Conservation (phyloP, 1,284 basidiomycete species). For the Puccinia coronata region DNA sequence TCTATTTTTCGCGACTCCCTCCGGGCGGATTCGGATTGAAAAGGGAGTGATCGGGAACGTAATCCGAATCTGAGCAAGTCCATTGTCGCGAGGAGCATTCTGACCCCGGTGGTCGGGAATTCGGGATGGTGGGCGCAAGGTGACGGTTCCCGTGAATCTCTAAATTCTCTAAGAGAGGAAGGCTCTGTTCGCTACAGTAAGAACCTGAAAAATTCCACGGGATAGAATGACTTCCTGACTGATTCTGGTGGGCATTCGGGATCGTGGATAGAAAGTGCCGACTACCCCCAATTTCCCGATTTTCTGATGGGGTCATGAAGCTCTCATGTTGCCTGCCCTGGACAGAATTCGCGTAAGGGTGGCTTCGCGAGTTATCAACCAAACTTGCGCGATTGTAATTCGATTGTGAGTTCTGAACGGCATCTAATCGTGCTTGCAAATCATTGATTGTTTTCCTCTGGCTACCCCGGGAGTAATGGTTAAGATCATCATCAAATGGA, state of each 20-base stretch:
- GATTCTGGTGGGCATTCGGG: neutral
- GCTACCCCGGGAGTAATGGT: neutral
- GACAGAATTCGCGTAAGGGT: neutral
- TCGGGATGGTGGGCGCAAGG: too few relatives aligned
- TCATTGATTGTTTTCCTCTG: neutral
- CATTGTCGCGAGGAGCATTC: neutral
- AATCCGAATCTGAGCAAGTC: neutral
- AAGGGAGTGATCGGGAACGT: neutral
- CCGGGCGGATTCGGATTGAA: neutral
- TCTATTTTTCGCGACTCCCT: neutral
- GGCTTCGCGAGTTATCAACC: neutral
- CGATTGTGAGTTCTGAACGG: neutral
- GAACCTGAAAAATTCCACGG: neutral
- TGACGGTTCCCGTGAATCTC: too few relatives aligned
- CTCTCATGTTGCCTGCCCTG: neutral
- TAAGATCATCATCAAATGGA: neutral
- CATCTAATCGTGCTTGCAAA: neutral
- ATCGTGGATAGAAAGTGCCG: neutral
- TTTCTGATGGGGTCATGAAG: neutral
- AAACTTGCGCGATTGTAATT: neutral
- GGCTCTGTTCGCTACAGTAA: too few relatives aligned
- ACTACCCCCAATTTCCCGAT: neutral
- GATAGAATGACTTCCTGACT: neutral
- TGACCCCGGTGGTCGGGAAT: too few relatives aligned
- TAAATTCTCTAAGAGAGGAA: too few relatives aligned